Percentiles rank a stretch among this genome's conserved stretches.
These are phyloP conservation scores for Aureobasidium sp. DNA, from an alignment of 2,329 filamentous ascomycete species.

Conservation along the genomic window DNA sequence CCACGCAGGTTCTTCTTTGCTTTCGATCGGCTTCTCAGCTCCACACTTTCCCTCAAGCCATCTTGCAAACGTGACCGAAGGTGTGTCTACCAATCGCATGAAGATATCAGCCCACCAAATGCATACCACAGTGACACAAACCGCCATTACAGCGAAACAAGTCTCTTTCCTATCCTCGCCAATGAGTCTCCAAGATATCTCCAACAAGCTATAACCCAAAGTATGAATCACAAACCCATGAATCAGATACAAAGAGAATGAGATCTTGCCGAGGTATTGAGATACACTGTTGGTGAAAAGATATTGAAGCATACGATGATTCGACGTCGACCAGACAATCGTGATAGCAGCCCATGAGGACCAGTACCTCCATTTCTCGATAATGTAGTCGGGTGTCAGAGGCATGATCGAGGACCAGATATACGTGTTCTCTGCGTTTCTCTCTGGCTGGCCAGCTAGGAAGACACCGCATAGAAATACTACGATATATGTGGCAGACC, in stretches of 20 bases:
- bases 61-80: slow-evolving; percentile 62
- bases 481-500: background rate
- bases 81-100: slow-evolving; percentile 62
- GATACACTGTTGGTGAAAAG: slow-evolving; percentile 56
- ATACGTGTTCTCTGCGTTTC: background rate
- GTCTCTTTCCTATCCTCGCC: slow-evolving; percentile 55
- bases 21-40: background rate
- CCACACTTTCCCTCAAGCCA: slow-evolving; percentile 52
- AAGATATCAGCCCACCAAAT: slow-evolving; percentile 63
- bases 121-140: slow-evolving; percentile 61
- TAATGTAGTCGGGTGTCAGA: background rate
- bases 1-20: background rate
- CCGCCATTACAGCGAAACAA: slow-evolving; percentile 44
- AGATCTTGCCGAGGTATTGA: slow-evolving; percentile 66
- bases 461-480: slow-evolving; percentile 9
- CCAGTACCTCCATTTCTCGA: slow-evolving; percentile 3
- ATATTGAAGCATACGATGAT: slow-evolving; percentile 50
- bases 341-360: background rate
- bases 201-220: slow-evolving; percentile 47
- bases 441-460: slow-evolving; percentile 2
- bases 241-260: slow-evolving; percentile 66
- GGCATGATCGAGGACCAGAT: background rate
- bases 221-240: slow-evolving; percentile 63
- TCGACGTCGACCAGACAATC: slow-evolving; percentile 34
- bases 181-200: slow-evolving; percentile 43